These are phyloP conservation scores for Zygotorulaspora florentina DNA, from an alignment of 805 yeast genomes.

Conservation along the genomic window DNA sequence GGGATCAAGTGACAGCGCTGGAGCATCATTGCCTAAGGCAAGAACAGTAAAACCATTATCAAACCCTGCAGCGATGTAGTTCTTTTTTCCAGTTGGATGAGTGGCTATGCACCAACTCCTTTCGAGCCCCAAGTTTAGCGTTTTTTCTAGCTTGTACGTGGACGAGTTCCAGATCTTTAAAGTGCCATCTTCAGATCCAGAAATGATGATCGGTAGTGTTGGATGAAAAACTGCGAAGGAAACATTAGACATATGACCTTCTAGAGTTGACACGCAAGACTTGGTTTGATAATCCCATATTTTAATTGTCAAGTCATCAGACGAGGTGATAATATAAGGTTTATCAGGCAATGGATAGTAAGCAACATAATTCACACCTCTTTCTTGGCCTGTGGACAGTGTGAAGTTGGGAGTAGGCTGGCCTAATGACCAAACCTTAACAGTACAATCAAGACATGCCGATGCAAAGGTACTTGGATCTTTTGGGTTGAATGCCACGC, in stretches of 20 bases:
- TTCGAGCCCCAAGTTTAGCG: conserved; percentile 86
- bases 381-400: conserved; percentile 80
- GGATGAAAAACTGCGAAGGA: conserved; percentile 98
- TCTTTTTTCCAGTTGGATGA: conserved; percentile 59
- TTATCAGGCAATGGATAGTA: conserved; percentile 97
- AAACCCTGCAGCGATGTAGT: conserved; percentile 84
- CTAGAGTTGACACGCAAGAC: conserved; percentile 88
- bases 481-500: conserved; percentile 92
- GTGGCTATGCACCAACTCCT: conserved; percentile 94
- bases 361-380: conserved; percentile 94
- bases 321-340: conserved; percentile 87
- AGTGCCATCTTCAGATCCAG: conserved; percentile 96
- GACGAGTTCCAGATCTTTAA: conserved; percentile 92
- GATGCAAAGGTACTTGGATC: conserved; percentile 97
- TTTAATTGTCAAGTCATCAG: conserved; percentile 85
- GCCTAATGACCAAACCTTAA: conserved; percentile 94
- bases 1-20: conserved; percentile 87
- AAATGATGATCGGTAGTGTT: conserved; percentile 88
- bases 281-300: conserved; percentile 98
- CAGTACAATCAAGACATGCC: conserved; percentile 93
- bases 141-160: conserved; percentile 89
- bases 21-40: conserved; percentile 90
- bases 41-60: conserved; percentile 91
- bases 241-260: conserved; percentile 91
- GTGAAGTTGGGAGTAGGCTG: conserved; percentile 87